Evolutionary conservation across 495 filamentous ascomycete genomes (phyloP).

Genomic region (Aspergillus sclerotiicarbonarius): DNA sequence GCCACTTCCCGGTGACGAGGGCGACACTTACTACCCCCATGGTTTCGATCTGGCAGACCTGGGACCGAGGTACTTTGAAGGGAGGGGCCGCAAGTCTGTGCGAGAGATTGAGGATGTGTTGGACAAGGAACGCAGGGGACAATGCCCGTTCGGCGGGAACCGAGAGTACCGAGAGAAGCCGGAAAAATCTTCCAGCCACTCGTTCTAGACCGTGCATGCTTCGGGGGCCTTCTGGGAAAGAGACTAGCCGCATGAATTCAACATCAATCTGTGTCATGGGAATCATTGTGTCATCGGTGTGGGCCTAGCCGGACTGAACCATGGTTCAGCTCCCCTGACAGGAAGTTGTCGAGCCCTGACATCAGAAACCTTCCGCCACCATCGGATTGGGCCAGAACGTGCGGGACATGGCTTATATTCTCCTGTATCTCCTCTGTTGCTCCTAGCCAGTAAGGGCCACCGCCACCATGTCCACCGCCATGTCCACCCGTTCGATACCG

Average conservation of each 20-base stretch:
- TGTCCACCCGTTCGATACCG: neutral
- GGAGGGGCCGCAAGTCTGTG: conserved; percentile 51
- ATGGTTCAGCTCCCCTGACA: neutral
- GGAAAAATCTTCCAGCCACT: neutral
- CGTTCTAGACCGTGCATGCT: neutral
- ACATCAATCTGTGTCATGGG: too few relatives aligned
- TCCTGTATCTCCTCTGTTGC: too few relatives aligned
- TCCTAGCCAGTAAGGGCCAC: neutral
- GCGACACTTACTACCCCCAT: conserved; percentile 54
- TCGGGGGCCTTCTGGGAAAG: too few relatives aligned
- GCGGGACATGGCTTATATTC: neutral
- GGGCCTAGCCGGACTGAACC: conserved; percentile 1
- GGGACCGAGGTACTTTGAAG: conserved; percentile 56
- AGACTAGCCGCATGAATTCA: too few relatives aligned
- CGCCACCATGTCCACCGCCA: neutral
- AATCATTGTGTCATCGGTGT: conserved; percentile 2
- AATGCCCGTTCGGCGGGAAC: conserved; percentile 6
- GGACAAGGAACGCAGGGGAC: conserved; percentile 25
- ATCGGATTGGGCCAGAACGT: neutral
- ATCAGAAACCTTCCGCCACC: conserved; percentile 6
- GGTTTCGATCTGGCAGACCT: conserved; percentile 58
- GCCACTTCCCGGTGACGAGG: conserved; percentile 54
- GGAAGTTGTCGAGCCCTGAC: neutral
- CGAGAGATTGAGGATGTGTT: conserved; percentile 35
- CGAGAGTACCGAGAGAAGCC: neutral